Evolutionary conservation across 495 filamentous ascomycete species (phyloP), one percentile per base, ranked within the genome.

Genomic region (Sphaerosporella brunnea): DNA sequence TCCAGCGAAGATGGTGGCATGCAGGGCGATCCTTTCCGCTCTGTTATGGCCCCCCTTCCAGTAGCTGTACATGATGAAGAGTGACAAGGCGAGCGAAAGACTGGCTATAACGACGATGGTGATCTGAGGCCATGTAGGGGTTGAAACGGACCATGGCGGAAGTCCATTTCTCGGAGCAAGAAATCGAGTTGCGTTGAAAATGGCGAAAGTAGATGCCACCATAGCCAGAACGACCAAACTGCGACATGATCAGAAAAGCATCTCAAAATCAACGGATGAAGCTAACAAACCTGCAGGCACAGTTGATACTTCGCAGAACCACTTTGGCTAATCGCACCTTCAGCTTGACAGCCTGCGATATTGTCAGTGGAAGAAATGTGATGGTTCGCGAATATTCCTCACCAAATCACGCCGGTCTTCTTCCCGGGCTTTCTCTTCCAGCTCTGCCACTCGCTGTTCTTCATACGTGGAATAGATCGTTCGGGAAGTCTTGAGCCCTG

Each of bases 291-390:
- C 51, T 53, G 36, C 90, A 99, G 65, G 80, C 83, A 65, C 96
- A 95, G 72, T 86, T 96, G 63, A 94, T 79, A 45, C 83, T 77
- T 51, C 90, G 80, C 24, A 99, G 78, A 52, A 92, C 74, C 51
- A 95, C 78, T 69, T 99, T 99, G 50, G 87, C 92, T 58, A 95
- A 72, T 11, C 90, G 79, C 26, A 99, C 85, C 40, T 87, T 78
- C 15, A 80, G 73, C 70, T 99, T 99, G 62, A 93, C 73, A 74
- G 81, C 83, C 88, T 96, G 60, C 32, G 26, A n/a, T n/a, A n/a
- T n/a, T n/a, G n/a, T n/a, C n/a, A n/a, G n/a, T n/a, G n/a, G n/a
- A n/a, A n/a, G n/a, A n/a, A n/a, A n/a, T n/a, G n/a, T n/a, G n/a
- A n/a, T n/a, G n/a, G n/a, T n/a, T n/a, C n/a, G n/a, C n/a, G n/a